Base-by-base conservation (phyloP, 371 early-diverging fungal species). In the Capillidium rhysosporum region DNA sequence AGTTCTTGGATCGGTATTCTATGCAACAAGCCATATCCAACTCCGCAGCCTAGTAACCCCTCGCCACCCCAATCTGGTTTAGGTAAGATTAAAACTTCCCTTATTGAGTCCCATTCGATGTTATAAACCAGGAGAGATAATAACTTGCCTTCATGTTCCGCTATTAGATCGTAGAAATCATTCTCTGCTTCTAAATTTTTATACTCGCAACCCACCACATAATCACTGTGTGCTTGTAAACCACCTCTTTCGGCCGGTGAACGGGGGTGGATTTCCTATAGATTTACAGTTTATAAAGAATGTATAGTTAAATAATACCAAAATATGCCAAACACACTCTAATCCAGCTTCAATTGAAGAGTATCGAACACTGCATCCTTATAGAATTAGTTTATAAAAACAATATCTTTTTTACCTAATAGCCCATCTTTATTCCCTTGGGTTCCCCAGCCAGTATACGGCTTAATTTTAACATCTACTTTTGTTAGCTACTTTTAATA, bases 241-340 rank as follows among this genome's bases (percentile, higher is more conserved):
- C 80, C 79, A 10, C 80, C 80, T 64, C 69, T 68, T 64, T 71
- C 75, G 23, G 82, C 80, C 3, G 82, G 82, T 21, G 79, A 77
- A 55, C 77, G 67, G 10, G 69, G 65, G 7, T 68, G 63, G 12
- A 76, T 65, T 18, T 71, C 69, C 55, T 54, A 41, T n/a, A 31
- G 4, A 54, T 40, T 43, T 10, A 43, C 14, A 16, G 16, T 28
- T 7, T 3, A 24, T 25, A 3, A 23, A 2, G 14, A 25, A 10
- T 45, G 26, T 16, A 46, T 3, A 54, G 24, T 24, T 40, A 25
- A 40, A 52, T 20, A n/a, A 25, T 40, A 47, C 61, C 55, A 82
- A 54, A n/a, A 84, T 71, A 56, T 83, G 85, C 84, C 85, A 83
- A 10, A 76, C 79, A 56, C 80, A 70, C 48, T 80, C 79, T 18